Percentiles rank a stretch among this genome's conserved stretches.
phyloP scores from a whole-genome alignment of 176 grass and related monocot species.

The Lolium perenne region DNA sequence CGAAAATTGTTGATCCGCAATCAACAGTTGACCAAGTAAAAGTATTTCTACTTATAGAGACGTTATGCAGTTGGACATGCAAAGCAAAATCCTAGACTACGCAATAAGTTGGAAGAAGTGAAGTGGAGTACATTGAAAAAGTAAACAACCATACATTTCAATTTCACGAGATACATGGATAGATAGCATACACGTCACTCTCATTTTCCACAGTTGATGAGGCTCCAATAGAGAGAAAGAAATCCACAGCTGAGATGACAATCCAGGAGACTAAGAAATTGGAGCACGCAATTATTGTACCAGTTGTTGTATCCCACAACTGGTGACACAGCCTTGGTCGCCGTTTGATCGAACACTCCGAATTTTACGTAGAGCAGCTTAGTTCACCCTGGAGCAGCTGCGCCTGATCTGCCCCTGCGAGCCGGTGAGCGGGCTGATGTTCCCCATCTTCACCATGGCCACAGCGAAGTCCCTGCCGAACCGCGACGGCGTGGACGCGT shows the following conservation, averaged over 20 bases:
- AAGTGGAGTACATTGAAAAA: no score
- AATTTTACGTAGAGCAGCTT: background rate
- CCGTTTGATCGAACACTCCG: background rate
- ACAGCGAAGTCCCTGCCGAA: constrained; percentile 48
- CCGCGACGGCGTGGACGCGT: constrained; percentile 8
- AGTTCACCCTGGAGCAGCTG: constrained; percentile 49
- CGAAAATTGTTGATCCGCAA: no score
- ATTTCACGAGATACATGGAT: background rate
- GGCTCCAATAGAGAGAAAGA: background rate
- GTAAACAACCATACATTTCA: background rate
- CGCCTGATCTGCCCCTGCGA: constrained; percentile 48
- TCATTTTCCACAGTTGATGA: background rate
- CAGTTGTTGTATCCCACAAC: background rate
- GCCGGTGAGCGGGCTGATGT: constrained; percentile 49
- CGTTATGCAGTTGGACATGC: no score
- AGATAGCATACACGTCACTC: background rate
- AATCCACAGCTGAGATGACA: no score
- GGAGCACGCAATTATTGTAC: no score
- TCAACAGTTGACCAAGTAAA: no score
- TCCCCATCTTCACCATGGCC: constrained; percentile 60
- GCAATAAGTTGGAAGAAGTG: no score
- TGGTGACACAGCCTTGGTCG: no score
- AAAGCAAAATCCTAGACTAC: no score
- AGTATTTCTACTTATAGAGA: no score
- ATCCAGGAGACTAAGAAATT: background rate